phyloP scores from a whole-genome alignment of 2,329 filamentous ascomycete genomes.

The Alternaria novae-zelandiae region DNA sequence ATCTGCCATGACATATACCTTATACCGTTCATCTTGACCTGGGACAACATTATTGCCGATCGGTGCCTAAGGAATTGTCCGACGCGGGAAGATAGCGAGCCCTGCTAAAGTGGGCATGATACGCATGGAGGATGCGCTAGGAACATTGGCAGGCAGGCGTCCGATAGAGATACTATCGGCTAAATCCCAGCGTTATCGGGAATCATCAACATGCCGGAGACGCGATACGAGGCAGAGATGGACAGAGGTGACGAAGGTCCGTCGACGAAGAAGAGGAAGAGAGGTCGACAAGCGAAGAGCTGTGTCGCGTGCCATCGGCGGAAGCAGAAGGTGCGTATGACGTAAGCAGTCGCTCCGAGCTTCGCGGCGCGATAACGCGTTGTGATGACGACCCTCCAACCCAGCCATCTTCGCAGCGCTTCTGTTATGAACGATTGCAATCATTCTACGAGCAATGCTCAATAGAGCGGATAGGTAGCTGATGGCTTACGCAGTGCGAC shows the following conservation, averaged over 20 bases:
- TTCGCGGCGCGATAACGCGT: not conserved
- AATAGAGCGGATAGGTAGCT: not conserved
- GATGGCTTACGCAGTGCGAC: constrained; percentile 15
- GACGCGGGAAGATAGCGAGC: constrained; percentile 9
- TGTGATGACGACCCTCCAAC: not conserved
- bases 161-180: not conserved
- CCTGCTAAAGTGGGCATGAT: not conserved
- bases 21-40: not conserved
- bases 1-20: not conserved
- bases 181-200: not conserved
- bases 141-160: not conserved
- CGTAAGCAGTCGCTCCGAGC: not conserved
- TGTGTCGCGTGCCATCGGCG: constrained; percentile 23
- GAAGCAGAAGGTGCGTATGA: constrained; percentile 22
- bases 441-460: not conserved
- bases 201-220: not conserved
- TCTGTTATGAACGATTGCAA: not conserved
- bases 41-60: constrained; percentile 8
- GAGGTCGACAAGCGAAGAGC: constrained; percentile 22
- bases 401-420: not conserved
- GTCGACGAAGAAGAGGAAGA: constrained; percentile 17
- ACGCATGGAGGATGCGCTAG: not conserved
- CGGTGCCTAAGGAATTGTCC: constrained; percentile 2
- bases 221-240: not conserved
- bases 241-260: not conserved